Conservation (phyloP, 208 protist species). For the Perkinsela sp. region DNA sequence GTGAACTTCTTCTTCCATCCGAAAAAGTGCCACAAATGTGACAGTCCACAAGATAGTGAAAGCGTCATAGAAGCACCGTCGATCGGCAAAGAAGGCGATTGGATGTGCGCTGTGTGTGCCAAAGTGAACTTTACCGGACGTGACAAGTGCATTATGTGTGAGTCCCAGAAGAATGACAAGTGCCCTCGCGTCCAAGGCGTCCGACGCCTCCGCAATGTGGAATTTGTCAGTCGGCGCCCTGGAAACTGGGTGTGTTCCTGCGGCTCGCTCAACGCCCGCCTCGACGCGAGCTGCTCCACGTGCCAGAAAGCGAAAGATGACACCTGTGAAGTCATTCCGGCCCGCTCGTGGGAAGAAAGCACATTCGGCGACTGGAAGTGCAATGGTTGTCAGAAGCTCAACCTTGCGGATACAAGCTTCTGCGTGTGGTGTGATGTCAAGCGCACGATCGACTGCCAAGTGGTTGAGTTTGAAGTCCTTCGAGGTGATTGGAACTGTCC, state of each 20-base stretch:
- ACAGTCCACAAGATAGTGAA: background rate
- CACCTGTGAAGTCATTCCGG: background rate
- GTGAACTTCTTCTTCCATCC: background rate
- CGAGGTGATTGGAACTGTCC: slow-evolving; percentile 1
- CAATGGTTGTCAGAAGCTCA: background rate
- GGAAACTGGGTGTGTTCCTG: background rate
- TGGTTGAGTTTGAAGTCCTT: background rate
- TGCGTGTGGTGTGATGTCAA: background rate
- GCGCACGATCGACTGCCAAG: background rate
- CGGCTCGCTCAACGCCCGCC: background rate
- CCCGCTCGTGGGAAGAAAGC: background rate
- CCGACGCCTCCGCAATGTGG: background rate
- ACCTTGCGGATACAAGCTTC: background rate
- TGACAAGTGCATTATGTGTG: background rate
- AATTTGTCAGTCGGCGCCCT: background rate
- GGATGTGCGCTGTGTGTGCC: background rate
- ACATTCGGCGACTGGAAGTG: background rate
- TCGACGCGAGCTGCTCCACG: background rate
- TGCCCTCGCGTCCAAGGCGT: background rate
- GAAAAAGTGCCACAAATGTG: background rate
- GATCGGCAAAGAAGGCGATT: background rate
- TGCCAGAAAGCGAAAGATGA: background rate
- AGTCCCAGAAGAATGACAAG: background rate
- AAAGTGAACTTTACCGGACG: background rate
- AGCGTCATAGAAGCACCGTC: background rate